Percentiles rank a stretch among this genome's conserved stretches.
phyloP scores from a whole-genome alignment of 192 early-diverging fungal species.

The Allomyces macrogynus region DNA sequence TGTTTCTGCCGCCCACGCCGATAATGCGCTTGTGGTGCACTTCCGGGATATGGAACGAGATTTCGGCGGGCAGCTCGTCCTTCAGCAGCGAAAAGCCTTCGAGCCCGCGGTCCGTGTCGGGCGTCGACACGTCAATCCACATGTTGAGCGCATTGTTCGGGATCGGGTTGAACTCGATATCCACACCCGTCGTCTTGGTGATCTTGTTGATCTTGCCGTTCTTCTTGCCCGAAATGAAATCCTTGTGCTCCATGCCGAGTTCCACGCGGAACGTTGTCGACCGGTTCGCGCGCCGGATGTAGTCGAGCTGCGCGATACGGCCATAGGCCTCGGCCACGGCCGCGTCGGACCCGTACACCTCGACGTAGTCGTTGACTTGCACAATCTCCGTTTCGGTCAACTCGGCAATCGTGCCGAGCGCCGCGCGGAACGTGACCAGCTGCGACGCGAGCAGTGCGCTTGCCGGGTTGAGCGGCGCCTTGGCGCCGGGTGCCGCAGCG shows the following conservation, averaged over 20 bases:
- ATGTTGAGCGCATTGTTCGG: slow-evolving; percentile 57
- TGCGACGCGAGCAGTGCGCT: background rate
- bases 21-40: slow-evolving; percentile 71
- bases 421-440: slow-evolving; percentile 5
- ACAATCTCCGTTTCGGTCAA: slow-evolving; percentile 40
- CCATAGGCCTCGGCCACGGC: slow-evolving; percentile 39
- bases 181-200: slow-evolving; percentile 45
- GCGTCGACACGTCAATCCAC: slow-evolving; percentile 49
- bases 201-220: slow-evolving; percentile 77
- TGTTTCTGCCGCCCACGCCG: slow-evolving; percentile 70
- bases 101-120: slow-evolving; percentile 26
- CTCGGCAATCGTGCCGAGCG: slow-evolving; percentile 21
- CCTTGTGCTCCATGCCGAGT: slow-evolving; percentile 51
- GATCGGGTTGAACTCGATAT: slow-evolving; percentile 43
- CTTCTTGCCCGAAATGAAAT: slow-evolving; percentile 78
- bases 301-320: slow-evolving; percentile 24
- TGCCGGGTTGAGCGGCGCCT: background rate
- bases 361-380: slow-evolving; percentile 31
- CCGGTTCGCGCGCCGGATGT: slow-evolving; percentile 19
- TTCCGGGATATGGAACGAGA: slow-evolving; percentile 64
- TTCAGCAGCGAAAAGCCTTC: slow-evolving; percentile 47
- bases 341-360: slow-evolving; percentile 45
- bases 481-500: background rate
- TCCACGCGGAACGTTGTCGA: slow-evolving; percentile 58
- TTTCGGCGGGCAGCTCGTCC: slow-evolving; percentile 72